Base-by-base conservation (phyloP, 352 stramenopile genomes). In the Globisporangium echinulatum region DNA sequence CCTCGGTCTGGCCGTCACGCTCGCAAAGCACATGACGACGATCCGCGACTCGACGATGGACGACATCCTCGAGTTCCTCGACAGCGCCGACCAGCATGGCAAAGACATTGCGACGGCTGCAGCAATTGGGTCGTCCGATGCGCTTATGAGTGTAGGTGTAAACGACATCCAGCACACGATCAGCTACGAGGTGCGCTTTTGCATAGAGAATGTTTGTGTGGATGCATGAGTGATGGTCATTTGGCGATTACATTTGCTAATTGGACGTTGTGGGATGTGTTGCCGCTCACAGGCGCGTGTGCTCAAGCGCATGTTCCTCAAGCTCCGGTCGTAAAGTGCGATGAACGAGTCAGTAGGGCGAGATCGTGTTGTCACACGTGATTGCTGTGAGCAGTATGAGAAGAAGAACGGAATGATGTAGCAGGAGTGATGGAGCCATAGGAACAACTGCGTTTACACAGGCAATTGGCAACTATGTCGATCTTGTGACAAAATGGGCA, bases 1-100 rank as follows among this genome's bases (percentile, higher is more conserved):
- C 65, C 73, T 98, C 42, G 91, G 90, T 0, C 76, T 98, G 9
- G 88, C 92, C 1, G 82, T 97, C 40, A 96, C 91, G 40, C 77
- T 98, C 51, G 88, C 93, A 2, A 98, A 98, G 70, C 87, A 98
- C 64, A 97, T 98, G 87, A 87, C 95, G 44, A 96, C 94, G 37
- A 87, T 99, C 15, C 94, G 96, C 10, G 93, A 98, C 72, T 88
- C 90, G 17, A 97, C 92, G 2, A 86, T 98, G 78, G 89, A 97
- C 63, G 93, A 97, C 59, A 97, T 98, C 55, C 81, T 98, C 62
- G 87, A 87, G 59, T 98, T 97, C 63, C 81, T 98, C 40, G 94
- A 98, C 61, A 75, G 77, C 40, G 90, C 86, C 3, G 91, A 97
- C 66, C 74, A 91, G 66, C 86, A 98, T 62, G 92, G 94, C 42